phyloP scores from a whole-genome alignment of 495 filamentous ascomycete species.

The Aspergillus homomorphus region DNA sequence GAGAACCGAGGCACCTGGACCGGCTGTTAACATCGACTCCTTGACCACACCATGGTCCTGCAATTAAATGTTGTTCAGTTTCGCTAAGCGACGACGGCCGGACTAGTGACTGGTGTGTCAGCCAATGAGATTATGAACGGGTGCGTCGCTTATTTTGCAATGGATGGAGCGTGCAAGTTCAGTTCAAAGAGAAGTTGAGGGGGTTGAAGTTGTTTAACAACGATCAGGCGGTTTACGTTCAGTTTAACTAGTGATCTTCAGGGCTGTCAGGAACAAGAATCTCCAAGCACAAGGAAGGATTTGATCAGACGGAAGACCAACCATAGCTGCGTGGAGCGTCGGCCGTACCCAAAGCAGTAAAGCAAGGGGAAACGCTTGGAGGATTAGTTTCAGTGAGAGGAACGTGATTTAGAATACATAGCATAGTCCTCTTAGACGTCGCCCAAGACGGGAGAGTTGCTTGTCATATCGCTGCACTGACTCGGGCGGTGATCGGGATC shows the following conservation, averaged over 20 bases:
- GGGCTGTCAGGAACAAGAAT: conserved; percentile 2
- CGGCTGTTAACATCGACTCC: background rate
- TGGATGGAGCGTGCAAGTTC: background rate
- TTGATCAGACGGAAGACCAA: background rate
- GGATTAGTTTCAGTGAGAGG: conserved; percentile 3
- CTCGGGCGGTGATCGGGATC: background rate
- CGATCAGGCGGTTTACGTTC: background rate
- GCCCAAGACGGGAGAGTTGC: background rate
- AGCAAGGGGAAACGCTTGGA: background rate
- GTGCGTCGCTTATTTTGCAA: background rate
- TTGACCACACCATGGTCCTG: background rate
- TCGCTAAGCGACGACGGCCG: background rate
- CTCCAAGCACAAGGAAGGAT: background rate
- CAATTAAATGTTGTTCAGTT: background rate
- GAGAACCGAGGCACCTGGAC: background rate
- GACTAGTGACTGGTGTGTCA: background rate
- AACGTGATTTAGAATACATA: background rate
- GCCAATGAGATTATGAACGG: background rate
- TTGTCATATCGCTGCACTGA: background rate
- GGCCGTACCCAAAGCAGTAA: background rate
- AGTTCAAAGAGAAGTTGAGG: background rate
- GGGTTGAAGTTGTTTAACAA: background rate
- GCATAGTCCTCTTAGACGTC: background rate
- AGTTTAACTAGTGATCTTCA: background rate
- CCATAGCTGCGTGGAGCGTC: background rate